Evolutionary conservation across 139 green algal species (phyloP).

Genomic region (Zygnema circumcarinatum): DNA sequence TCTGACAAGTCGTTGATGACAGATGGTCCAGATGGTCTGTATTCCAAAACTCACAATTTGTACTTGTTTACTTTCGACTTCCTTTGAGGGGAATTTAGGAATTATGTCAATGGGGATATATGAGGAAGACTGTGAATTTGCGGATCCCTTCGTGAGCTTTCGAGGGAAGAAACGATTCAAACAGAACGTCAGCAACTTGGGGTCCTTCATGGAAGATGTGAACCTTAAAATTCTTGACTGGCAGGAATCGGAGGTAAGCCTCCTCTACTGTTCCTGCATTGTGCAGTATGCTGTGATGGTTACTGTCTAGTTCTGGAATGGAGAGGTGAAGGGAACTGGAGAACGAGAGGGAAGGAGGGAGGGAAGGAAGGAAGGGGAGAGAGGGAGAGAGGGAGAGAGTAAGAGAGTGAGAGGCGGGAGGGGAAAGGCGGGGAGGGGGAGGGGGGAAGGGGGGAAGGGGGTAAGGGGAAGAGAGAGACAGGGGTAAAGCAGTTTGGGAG

Average conservation of each 20-base stretch:
- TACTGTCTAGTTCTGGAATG: not conserved
- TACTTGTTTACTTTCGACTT: too few relatives aligned
- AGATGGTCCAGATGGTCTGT: too few relatives aligned
- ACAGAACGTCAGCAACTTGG: conserved; percentile 85
- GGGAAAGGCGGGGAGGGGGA: too few relatives aligned
- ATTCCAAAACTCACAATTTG: too few relatives aligned
- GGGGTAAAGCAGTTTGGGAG: too few relatives aligned
- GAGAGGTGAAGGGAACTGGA: not conserved
- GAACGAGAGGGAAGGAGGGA: not conserved
- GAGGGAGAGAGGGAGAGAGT: too few relatives aligned
- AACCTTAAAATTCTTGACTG: conserved; percentile 75
- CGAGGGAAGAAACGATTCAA: conserved; percentile 74
- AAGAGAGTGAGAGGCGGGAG: too few relatives aligned
- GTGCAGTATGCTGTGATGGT: not conserved
- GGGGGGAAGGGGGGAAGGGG: too few relatives aligned
- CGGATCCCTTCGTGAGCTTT: conserved; percentile 73
- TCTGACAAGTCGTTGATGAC: too few relatives aligned
- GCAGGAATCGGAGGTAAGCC: conserved; percentile 58
- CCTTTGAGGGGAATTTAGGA: conserved; percentile 12
- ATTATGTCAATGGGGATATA: conserved; percentile 64
- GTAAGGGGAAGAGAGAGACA: too few relatives aligned
- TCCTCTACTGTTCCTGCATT: not conserved
- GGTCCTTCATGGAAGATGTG: conserved; percentile 77
- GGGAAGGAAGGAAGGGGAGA: too few relatives aligned
- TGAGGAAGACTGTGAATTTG: conserved; percentile 74